Evolutionary conservation across 208 protist species (phyloP), one percentile per base, ranked within the genome.

Genomic region (Leishmania tarentolae): DNA sequence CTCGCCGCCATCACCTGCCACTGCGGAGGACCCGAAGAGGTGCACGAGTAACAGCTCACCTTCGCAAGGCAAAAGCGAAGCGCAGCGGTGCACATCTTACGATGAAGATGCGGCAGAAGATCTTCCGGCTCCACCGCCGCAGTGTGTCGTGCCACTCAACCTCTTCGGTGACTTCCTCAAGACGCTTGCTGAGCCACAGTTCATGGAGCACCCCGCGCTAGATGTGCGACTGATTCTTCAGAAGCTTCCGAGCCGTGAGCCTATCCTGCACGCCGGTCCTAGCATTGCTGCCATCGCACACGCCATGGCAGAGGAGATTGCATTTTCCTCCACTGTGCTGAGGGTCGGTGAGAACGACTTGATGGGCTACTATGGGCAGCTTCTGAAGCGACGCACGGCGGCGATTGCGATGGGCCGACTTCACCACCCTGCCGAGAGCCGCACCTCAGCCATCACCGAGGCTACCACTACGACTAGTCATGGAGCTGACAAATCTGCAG

Each of bases 81-180:
- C 28, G 28, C 69, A 52, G 69, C 6, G 21, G 44, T 44, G 28
- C 37, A 7, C 69, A 73, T 52, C 73, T 24, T 35, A 1, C 46
- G 31, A 46, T 15, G n/a, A 21, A 0, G n/a, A 56, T 2, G 21
- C 53, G 21, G 15, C 42, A 2, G 46, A 61, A 1, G 19, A 61
- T 47, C 24, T 53, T 21, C 57, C 42, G 0, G 31, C 75, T 7
- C 87, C 85, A 2, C 78, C 86, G 28, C 52, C 72, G 0, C 77
- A 68, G 40, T 92, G 88, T 83, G 65, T 88, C 63, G 90, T 95
- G 40, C 92, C 92, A 6, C 69, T 91, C 17, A 89, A 94, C 75
- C 68, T 94, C n/a, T 87, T 93, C 50, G 63, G 85, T 53, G 73
- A 82, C 6, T 76, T 96, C 31, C 78, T 96, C 44, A 59, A 78